Conservation (phyloP, 2,329 filamentous ascomycete species). For the Fusarium phyllophilum region DNA sequence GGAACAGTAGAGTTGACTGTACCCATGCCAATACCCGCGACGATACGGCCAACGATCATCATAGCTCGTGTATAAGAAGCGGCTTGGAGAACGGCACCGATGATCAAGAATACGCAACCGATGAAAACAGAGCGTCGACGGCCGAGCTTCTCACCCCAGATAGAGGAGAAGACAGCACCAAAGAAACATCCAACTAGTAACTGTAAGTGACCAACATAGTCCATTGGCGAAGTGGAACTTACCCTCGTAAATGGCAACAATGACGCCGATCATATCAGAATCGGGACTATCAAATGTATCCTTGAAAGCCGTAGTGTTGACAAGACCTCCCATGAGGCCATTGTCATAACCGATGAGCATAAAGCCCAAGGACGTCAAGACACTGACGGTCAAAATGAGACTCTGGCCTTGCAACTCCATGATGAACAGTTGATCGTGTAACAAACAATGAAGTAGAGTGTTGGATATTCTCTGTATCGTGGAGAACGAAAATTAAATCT, state of each 20-base stretch:
- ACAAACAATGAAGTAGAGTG: not conserved
- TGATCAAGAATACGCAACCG: constrained; percentile 56
- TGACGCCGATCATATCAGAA: constrained; percentile 55
- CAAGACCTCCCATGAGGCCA: constrained; percentile 55
- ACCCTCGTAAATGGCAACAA: constrained; percentile 59
- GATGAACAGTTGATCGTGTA: not conserved
- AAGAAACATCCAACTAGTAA: constrained; percentile 45
- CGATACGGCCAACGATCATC: constrained; percentile 57
- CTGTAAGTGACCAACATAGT: not conserved
- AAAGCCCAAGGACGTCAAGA: constrained; percentile 58
- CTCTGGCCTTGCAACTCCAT: constrained; percentile 46
- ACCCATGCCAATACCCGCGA: constrained; percentile 60
- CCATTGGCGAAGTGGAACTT: not conserved
- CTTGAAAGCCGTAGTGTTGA: constrained; percentile 54
- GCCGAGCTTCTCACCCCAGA: constrained; percentile 57
- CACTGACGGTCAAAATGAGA: constrained; percentile 55
- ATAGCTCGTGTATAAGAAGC: constrained; percentile 55
- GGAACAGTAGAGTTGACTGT: constrained; percentile 58
- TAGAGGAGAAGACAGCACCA: constrained; percentile 44
- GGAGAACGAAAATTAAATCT: not conserved
- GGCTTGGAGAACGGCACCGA: constrained; percentile 58
- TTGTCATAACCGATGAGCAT: constrained; percentile 61
- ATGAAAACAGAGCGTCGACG: constrained; percentile 55
- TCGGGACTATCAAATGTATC: constrained; percentile 52
- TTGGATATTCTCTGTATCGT: not conserved